Evolutionary conservation across 2,329 filamentous ascomycete species (phyloP), one percentile per base, ranked within the genome.

Genomic region (Rhexocercosporidium sp.): DNA sequence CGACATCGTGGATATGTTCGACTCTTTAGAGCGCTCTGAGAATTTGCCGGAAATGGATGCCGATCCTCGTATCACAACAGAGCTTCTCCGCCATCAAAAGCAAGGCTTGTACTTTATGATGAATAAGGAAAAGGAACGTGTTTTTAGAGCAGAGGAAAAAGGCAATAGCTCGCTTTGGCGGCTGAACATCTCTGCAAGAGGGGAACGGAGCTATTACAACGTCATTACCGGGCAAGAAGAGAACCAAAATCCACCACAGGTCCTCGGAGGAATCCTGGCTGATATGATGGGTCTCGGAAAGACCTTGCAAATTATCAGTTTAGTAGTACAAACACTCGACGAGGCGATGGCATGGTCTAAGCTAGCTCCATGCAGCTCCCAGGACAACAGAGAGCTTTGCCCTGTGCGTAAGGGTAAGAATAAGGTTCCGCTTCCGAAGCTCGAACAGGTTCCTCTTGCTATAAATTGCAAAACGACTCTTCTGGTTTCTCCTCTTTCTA

Each of bases 261-360:
- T 89, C 1, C 82, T 89, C 11, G 92, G 92, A 31, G 92, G 92
- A 3, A 89, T 95, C 41, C 81, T 95, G 22, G 92, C 92, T 16
- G 92, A 95, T 76, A 93, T 94, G 88, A 96, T 96, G 92, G 92
- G 92, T 29, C 82, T 95, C n/a, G 92, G 92, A 9, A 96, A 95
- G 79, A 94, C 92, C 0, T 78, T 99, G 60, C 97, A 93, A 75
- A 90, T 97, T 20, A 82, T 98, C 1, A 91, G 94, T 0, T 83
- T 98, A 18, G 81, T 97, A 14, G 84, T 89, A 1, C 85, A 85
- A 34, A 92, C 92, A 0, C 79, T 90, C 2, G 80, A 84, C 5
- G 85, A 90, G 46, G 89, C 93, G 1, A 75, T 78, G 11, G 78
- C 83, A 0, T 98, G 93, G 86, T 85, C 85, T 2, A 77, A 78